Evolutionary conservation across 148 eudicot species (phyloP).

Genomic region (Rhododendron williamsianum): DNA sequence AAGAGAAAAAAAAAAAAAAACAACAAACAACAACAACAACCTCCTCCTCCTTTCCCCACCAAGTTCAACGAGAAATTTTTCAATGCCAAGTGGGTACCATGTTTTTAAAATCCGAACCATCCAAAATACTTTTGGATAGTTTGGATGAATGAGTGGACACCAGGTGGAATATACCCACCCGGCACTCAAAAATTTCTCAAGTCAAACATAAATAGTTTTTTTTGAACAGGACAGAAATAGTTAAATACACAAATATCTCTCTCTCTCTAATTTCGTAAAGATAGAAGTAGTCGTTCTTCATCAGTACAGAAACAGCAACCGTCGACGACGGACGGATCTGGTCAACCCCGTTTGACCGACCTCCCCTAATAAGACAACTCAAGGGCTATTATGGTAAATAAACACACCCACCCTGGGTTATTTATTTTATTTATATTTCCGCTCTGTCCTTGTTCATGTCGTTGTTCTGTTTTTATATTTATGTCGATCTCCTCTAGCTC

Average conservation of each 20-base stretch:
- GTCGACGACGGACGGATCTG: conserved; percentile 23
- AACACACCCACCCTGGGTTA: neutral
- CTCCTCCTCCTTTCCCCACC: neutral
- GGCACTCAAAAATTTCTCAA: too few species aligned
- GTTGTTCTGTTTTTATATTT: neutral
- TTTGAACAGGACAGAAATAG: too few species aligned
- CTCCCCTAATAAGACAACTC: neutral
- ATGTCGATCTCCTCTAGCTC: too few species aligned
- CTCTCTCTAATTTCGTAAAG: too few species aligned
- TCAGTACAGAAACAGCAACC: neutral
- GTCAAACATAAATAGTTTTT: neutral
- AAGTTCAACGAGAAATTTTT: neutral
- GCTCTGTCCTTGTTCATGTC: conserved; percentile 10
- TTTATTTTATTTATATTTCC: conserved; percentile 1
- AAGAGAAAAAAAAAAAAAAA: too few species aligned
- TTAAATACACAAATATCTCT: neutral
- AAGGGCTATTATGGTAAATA: conserved; percentile 13
- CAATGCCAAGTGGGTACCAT: too few species aligned
- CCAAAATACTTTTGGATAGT: too few species aligned
- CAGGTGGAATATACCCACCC: too few species aligned
- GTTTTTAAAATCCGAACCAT: too few species aligned
- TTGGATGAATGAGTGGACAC: too few species aligned
- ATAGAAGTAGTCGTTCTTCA: too few species aligned
- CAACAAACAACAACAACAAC: too few species aligned
- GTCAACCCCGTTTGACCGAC: conserved; percentile 51